These are phyloP conservation scores for Funneliformis caledonium DNA, from an alignment of 371 early-diverging fungal genomes.

Conservation along the genomic window DNA sequence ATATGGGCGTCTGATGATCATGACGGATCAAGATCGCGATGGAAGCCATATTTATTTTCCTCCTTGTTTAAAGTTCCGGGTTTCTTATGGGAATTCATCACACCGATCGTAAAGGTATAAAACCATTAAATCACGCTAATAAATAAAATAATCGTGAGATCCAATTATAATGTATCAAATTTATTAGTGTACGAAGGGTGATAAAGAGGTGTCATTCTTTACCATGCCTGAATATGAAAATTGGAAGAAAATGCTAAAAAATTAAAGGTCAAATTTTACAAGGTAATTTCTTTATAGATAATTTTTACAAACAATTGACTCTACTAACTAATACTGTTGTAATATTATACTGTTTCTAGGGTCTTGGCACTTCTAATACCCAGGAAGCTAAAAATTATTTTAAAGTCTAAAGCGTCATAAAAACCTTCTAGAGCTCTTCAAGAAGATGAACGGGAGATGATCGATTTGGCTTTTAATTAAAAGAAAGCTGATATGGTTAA, in stretches of 20 bases:
- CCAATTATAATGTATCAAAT: neutral
- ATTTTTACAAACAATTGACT: neutral
- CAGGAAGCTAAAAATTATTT: conserved; percentile 98
- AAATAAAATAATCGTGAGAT: neutral
- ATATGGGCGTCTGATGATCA: conserved; percentile 99
- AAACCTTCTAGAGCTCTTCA: conserved; percentile 75
- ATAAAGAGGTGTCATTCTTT: conserved; percentile 73
- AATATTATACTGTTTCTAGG: conserved; percentile 44
- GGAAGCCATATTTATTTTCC: conserved; percentile 99
- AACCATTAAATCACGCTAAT: neutral
- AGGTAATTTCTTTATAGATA: conserved; percentile 46
- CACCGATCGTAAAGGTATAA: conserved; percentile 86
- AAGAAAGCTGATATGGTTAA: conserved; percentile 96
- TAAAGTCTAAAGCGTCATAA: conserved; percentile 78
- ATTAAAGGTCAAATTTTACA: conserved; percentile 97
- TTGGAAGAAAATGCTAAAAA: conserved; percentile 83
- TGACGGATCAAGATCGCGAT: conserved; percentile 99
- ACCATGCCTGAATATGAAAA: conserved; percentile 97
- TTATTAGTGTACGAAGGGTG: conserved; percentile 43
- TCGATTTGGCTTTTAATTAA: conserved; percentile 99
- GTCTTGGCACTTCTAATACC: conserved; percentile 96
- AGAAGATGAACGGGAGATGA: conserved; percentile 76
- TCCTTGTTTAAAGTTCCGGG: conserved; percentile 92
- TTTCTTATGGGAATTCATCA: conserved; percentile 98
- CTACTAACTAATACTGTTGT: neutral